A percentile compares a stretch with the other conserved stretches of the same genome.
These are phyloP conservation scores for Gypsophila paniculata DNA, from an alignment of 179 eudicot species.

Conservation along the genomic window DNA sequence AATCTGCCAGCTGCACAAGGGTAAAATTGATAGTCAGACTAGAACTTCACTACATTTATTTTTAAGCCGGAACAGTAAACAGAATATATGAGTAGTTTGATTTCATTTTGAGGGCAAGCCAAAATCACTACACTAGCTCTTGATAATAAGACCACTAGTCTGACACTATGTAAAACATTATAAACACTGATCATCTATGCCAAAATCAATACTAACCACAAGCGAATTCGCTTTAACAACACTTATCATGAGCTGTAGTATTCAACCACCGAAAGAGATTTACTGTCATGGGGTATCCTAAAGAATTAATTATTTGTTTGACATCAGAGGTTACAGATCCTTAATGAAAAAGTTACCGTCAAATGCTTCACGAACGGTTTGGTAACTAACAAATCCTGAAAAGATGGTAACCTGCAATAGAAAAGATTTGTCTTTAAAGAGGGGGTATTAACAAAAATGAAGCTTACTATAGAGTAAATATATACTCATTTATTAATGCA, in stretches of 20 bases:
- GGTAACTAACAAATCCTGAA: slow-evolving; percentile 95
- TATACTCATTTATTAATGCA: not conserved
- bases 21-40: slow-evolving; percentile 6
- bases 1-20: slow-evolving; percentile 63
- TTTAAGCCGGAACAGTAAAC: not conserved
- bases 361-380: slow-evolving; percentile 95
- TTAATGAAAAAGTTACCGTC: slow-evolving; percentile 52
- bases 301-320: not conserved
- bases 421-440: not conserved
- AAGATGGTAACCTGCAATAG: slow-evolving; percentile 73
- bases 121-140: not conserved
- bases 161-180: not conserved
- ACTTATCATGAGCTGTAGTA: not conserved
- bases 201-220: not conserved
- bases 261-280: not conserved
- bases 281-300: not conserved
- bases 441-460: not conserved
- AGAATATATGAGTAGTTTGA: not conserved
- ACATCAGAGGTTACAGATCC: not conserved
- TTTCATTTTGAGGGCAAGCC: slow-evolving; percentile 5
- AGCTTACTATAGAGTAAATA: not conserved
- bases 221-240: not conserved
- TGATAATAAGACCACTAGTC: not conserved
- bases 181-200: not conserved
- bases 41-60: not conserved